Conservation (phyloP, 768 basidiomycete genomes). For the Scleroderma citrinum region DNA sequence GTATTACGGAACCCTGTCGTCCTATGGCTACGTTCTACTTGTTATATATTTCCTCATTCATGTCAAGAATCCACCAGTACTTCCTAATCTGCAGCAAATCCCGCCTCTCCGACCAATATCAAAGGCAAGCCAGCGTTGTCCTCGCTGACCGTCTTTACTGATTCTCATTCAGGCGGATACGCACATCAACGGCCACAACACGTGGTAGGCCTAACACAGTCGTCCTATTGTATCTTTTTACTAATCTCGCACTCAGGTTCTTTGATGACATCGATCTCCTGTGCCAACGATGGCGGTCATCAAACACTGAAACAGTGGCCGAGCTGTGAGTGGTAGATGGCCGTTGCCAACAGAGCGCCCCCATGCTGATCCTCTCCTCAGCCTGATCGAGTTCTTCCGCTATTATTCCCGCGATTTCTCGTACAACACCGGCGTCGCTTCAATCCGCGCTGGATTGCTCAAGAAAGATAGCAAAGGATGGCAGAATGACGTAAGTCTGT, state of each 20-base stretch:
- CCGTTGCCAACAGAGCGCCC: neutral
- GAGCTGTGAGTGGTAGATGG: conserved; percentile 60
- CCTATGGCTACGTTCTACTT: conserved; percentile 96
- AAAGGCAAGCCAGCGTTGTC: conserved; percentile 40
- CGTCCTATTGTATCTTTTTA: conserved; percentile 9
- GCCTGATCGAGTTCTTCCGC: conserved; percentile 96
- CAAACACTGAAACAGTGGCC: conserved; percentile 87
- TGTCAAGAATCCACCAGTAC: conserved; percentile 93
- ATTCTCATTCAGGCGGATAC: conserved; percentile 58
- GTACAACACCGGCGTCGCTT: conserved; percentile 88
- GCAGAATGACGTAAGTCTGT: conserved; percentile 77
- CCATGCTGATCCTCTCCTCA: conserved; percentile 27
- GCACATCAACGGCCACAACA: conserved; percentile 74
- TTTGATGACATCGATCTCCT: conserved; percentile 96
- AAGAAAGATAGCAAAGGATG: conserved; percentile 93
- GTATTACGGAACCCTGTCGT: conserved; percentile 93
- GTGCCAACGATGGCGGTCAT: conserved; percentile 89
- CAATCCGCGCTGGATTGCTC: conserved; percentile 81
- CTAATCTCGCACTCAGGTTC: conserved; percentile 49
- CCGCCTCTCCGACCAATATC: conserved; percentile 85
- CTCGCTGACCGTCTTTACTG: conserved; percentile 6
- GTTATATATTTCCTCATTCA: conserved; percentile 98
- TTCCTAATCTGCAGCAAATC: conserved; percentile 95
- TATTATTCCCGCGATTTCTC: conserved; percentile 92
- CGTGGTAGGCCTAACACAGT: conserved; percentile 46